Evolutionary conservation across 495 filamentous ascomycete species (phyloP), one percentile per base, ranked within the genome.

Genomic region (Hypoxylon subgilvum): DNA sequence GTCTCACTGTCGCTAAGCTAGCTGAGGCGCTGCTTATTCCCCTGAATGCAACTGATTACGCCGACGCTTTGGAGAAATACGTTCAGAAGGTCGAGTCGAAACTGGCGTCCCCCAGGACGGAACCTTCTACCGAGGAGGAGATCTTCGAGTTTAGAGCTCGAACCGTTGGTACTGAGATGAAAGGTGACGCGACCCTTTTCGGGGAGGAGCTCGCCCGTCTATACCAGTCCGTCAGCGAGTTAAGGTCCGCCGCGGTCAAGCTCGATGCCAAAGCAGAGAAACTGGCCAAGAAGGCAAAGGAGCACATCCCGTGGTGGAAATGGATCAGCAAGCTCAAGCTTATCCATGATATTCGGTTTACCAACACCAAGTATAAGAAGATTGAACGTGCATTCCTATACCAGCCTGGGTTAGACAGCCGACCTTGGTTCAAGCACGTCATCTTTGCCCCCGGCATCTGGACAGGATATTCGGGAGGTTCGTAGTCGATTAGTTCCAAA

Each of bases 381-480:
- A 85, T 97, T 45, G 94, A 98, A 68, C 84, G 88, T 2, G 72
- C 89, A 71, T 83, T 98, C 52, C 71, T 97, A 46, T 91, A 96
- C 67, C 69, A 89, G 41, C 72, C 81, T 28, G 92, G 93, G 18
- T 77, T 95, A 73, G 91, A 92, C 45, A 86, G 88, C 27, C 80
- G 94, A 54, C 82, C 87, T 30, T 96, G 96, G 81, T 98, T 92
- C 73, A 96, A 96, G 73, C 95, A 98, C 72, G 84, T 96, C 36
- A 76, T 98, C 34, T 95, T 92, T 71, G 92, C 88, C 0, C 94
- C 94, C 18, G 84, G 91, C 1, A 63, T 91, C 32, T 96, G 91
- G 91, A 95, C 90, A 0, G 91, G 91, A 5, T 96, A 96, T 72
- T 76, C 90, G 0, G 91, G 91, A 1, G 73, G 88, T 79, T 63